Evolutionary conservation across 805 yeast genomes (phyloP), one percentile per base, ranked within the genome.

Genomic region (Wickerhamomyces silvicola): DNA sequence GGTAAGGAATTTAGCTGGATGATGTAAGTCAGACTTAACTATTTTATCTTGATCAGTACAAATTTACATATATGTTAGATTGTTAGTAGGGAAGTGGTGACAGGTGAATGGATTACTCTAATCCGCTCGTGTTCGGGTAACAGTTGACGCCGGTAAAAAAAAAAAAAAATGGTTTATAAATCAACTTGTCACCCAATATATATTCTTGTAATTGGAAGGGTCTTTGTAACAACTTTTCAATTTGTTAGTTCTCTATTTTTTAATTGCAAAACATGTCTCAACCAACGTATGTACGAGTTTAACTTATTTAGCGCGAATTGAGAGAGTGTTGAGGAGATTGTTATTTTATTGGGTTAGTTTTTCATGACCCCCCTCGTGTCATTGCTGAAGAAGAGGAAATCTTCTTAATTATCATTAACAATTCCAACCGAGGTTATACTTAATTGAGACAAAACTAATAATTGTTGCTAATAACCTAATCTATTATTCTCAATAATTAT

Each of bases 241-340:
- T 23, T 23, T 17, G 15, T n/a, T 23, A n/a, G 14, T 13, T 17
- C 14, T 23, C 25, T 14, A 22, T 13, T 10, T n/a, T 13, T 12
- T 9, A n/a, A 22, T 11, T 11, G 12, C 24, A 11, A 27, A 36
- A 22, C 20, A 45, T 45, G 50, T 45, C 50, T 45, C 48, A 45
- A 45, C 46, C 50, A 37, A 39, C 43, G 50, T 45, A 37, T 18
- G 49, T 43, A 11, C 22, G 18, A 24, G 8, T 12, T 13, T 16
- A 13, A 16, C 7, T 15, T 7, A 22, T 24, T 8, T 7, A 18
- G 6, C 16, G 13, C 31, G 10, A 35, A 22, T 2, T 18, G 18
- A 18, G n/a, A 10, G 7, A 24, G 17, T 8, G 29, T 26, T 4
- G 27, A 22, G 10, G 25, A 24, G 4, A 18, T 26, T 34, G 23